Evolutionary conservation across 2,329 filamentous ascomycete species (phyloP).

Genomic region (Aureobasidium sp.): DNA sequence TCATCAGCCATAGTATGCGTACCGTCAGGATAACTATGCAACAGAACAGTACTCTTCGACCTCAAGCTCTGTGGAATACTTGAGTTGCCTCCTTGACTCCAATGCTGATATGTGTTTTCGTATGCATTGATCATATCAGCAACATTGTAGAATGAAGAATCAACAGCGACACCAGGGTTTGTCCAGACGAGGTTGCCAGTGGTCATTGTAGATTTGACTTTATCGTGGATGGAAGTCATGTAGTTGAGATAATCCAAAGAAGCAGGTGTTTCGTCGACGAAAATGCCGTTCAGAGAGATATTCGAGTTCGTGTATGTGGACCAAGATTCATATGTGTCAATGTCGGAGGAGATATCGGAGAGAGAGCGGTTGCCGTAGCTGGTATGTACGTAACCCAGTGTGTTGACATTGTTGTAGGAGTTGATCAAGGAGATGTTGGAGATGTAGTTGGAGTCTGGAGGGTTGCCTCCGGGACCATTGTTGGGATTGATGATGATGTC

Average conservation of each 20-base stretch:
- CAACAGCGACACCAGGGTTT: slow-evolving; percentile 17
- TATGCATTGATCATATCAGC: slow-evolving; percentile 20
- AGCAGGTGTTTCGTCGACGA: slow-evolving; percentile 23
- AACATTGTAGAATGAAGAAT: slow-evolving; percentile 14
- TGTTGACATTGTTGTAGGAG: slow-evolving; percentile 19
- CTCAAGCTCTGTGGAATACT: slow-evolving; percentile 7
- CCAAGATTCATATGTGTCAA: slow-evolving; percentile 17
- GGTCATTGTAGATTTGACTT: slow-evolving; percentile 11
- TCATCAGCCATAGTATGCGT: background rate
- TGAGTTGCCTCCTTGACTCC: slow-evolving; percentile 13
- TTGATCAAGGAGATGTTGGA: slow-evolving; percentile 18
- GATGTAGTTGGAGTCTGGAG: slow-evolving; percentile 20
- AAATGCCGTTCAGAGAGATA: slow-evolving; percentile 22
- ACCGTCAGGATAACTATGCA: slow-evolving; percentile 12
- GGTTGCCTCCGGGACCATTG: slow-evolving; percentile 15
- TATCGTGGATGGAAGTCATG: slow-evolving; percentile 15
- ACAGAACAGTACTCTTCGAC: slow-evolving; percentile 15
- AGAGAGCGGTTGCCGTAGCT: slow-evolving; percentile 17
- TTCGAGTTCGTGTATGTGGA: slow-evolving; percentile 14
- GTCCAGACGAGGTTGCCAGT: slow-evolving; percentile 17
- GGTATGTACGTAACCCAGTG: slow-evolving; percentile 23
- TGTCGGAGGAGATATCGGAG: slow-evolving; percentile 16
- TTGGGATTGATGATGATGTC: slow-evolving; percentile 15
- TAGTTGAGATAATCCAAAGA: slow-evolving; percentile 13
- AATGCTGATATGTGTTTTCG: slow-evolving; percentile 13